A percentile compares a stretch with the other conserved stretches of the same genome.
Evolutionary conservation across 2,329 filamentous ascomycete species (phyloP).

Genomic region (Onygena corvina): DNA sequence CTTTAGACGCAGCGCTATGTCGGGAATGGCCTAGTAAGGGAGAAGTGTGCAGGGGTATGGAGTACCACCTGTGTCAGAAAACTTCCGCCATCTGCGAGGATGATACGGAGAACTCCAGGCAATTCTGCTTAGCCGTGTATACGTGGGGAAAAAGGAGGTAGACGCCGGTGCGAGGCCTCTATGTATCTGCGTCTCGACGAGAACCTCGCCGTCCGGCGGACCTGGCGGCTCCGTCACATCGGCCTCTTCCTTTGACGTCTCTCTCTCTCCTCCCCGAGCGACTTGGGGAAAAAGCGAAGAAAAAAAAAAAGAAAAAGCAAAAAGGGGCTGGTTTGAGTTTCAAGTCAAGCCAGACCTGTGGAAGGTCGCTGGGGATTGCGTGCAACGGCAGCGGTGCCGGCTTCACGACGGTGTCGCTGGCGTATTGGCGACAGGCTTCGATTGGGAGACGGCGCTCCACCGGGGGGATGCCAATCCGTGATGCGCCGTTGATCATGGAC

Average conservation of each 20-base stretch:
- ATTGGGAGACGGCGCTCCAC: neutral
- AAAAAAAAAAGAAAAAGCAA: neutral
- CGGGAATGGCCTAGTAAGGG: neutral
- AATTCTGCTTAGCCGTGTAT: too few relatives aligned
- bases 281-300: neutral
- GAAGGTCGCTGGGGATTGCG: neutral
- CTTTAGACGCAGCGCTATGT: slow-evolving; percentile 3
- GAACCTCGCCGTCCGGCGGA: too few relatives aligned
- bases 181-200: too few relatives aligned
- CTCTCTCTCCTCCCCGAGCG: neutral
- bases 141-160: too few relatives aligned
- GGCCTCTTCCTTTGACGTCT: too few relatives aligned
- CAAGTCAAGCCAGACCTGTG: neutral
- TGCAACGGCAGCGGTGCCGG: slow-evolving; percentile 1
- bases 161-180: too few relatives aligned
- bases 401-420: neutral
- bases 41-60: neutral
- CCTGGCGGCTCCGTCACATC: too few relatives aligned
- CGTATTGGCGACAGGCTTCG: neutral
- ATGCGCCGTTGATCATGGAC: slow-evolving; percentile 6
- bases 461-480: neutral
- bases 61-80: neutral
- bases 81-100: slow-evolving; percentile 3
- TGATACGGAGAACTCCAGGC: too few relatives aligned
- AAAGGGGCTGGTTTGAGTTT: neutral